Conservation (phyloP, 441 rosid species). For the Biscutella laevigata region DNA sequence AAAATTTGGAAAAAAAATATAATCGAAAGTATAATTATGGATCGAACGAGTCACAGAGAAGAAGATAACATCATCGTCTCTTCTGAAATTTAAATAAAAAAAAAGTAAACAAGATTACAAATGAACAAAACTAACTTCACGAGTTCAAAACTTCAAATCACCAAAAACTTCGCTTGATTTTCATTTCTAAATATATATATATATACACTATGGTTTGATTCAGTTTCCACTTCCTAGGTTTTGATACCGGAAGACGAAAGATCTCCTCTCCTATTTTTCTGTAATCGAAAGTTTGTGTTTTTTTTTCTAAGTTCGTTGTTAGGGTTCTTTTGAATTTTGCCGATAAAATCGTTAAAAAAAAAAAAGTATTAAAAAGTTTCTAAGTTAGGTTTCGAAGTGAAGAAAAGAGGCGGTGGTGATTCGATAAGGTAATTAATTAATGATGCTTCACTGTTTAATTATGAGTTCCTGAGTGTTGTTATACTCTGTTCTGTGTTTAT, state of each 20-base stretch:
- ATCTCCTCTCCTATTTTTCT: background rate
- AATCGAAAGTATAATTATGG: slow-evolving; percentile 3
- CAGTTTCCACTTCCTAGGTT: slow-evolving; percentile 2
- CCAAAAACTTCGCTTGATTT: slow-evolving; percentile 4
- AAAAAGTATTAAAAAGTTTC: background rate
- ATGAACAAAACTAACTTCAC: too few relatives aligned
- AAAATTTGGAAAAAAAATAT: background rate
- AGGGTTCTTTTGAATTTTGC: slow-evolving; percentile 23
- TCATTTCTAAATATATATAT: background rate
- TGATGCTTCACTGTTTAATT: slow-evolving; percentile 1
- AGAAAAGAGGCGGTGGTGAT: background rate
- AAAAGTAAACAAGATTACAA: slow-evolving; percentile 9
- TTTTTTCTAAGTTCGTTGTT: background rate
- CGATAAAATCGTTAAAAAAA: background rate
- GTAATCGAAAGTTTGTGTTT: background rate
- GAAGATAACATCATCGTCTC: slow-evolving; percentile 18
- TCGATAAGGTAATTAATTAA: slow-evolving; percentile 22
- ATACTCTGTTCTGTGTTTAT: slow-evolving; percentile 20
- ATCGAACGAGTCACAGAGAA: slow-evolving; percentile 24
- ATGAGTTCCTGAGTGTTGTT: background rate
- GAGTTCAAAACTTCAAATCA: too few relatives aligned
- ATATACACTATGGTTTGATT: background rate
- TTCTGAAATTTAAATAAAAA: background rate
- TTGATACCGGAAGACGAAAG: background rate
- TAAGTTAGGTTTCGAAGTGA: too few relatives aligned